Base-by-base conservation (phyloP, 2,329 filamentous ascomycete species). In the Penicillium sp. region DNA sequence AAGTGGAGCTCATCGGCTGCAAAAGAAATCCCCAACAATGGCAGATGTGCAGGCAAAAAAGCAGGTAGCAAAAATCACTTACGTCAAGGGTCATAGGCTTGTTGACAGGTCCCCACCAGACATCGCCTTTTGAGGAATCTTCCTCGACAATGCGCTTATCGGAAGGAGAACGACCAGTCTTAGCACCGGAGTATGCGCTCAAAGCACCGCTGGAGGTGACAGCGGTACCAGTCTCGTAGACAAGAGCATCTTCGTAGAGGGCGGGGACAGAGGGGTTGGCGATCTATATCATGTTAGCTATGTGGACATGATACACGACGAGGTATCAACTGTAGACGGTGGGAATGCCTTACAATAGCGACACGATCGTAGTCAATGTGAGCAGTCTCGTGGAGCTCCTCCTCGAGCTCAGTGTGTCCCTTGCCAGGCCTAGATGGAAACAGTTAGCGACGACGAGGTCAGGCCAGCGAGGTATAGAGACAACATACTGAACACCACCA, bases 81-180 rank as follows among this genome's bases (percentile, higher is more conserved):
- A 97, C 93, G 74, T 97, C 91, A 64, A 90, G 83, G 62, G 83
- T 86, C 93, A 99, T 99, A 70, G 92, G 88, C 83, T 97, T 97
- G 82, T 99, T 99, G 63, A 99, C 93, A 49, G 93, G 92, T 67
- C 93, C 93, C 93, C 93, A 97, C 93, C 93, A 99, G 67, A 99
- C 82, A 54, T 99, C 84, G 49, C 93, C 86, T 73, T 95, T 86
- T 58, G 93, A 97, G 56, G 83, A 79, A 52, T 85, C 78, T 74
- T 99, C 93, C 77, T 95, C 84, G 69, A 99, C 93, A 69, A 99
- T 88, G 72, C 93, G 87, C 86, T 99, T 99, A 77, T 99, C 93
- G 48, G 89, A 85, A 19, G 93, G 93, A 55, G 93, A 99, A 60
- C 93, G 90, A 56, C 93, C 93, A 55, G 93, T 99, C 83, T 99